Evolutionary conservation across 2,329 filamentous ascomycete species (phyloP).

Genomic region (Teratosphaeria nubilosa): DNA sequence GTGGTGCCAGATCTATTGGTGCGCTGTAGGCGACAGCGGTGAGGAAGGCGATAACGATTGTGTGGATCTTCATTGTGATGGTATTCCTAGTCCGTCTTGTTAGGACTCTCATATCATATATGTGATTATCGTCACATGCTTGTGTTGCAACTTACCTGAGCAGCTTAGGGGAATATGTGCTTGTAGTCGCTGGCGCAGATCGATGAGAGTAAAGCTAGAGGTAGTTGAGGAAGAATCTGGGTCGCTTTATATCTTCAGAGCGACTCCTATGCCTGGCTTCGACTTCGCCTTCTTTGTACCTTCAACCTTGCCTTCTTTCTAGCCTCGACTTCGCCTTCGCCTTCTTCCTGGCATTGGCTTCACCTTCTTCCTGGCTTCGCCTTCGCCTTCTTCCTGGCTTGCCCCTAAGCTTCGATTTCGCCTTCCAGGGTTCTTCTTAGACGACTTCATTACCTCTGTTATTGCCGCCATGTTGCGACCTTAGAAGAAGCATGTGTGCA

Average conservation of each 20-base stretch:
- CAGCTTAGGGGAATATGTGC: background rate
- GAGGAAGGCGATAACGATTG: background rate
- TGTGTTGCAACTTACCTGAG: background rate
- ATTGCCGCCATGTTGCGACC: too few species aligned
- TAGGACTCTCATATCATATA: too few species aligned
- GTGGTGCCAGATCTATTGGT: background rate
- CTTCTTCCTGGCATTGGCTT: background rate
- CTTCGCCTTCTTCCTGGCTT: background rate
- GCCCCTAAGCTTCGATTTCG: background rate
- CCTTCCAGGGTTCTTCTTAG: background rate
- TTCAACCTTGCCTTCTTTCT: background rate
- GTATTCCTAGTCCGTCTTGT: background rate
- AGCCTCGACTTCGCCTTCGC: too few species aligned
- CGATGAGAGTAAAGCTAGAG: too few species aligned
- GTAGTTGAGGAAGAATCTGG: too few species aligned
- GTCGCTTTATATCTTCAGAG: too few species aligned
- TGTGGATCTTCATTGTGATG: background rate
- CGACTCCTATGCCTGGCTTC: background rate
- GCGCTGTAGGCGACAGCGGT: background rate
- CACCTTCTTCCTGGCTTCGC: background rate
- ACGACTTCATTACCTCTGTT: background rate
- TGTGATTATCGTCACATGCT: background rate
- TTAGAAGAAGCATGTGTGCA: too few species aligned
- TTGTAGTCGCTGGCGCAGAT: too few species aligned
- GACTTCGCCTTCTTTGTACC: background rate